A percentile compares a stretch with the other conserved stretches of the same genome.
Conservation (phyloP, 2,329 filamentous ascomycete species). For the Aureobasidium sp. region DNA sequence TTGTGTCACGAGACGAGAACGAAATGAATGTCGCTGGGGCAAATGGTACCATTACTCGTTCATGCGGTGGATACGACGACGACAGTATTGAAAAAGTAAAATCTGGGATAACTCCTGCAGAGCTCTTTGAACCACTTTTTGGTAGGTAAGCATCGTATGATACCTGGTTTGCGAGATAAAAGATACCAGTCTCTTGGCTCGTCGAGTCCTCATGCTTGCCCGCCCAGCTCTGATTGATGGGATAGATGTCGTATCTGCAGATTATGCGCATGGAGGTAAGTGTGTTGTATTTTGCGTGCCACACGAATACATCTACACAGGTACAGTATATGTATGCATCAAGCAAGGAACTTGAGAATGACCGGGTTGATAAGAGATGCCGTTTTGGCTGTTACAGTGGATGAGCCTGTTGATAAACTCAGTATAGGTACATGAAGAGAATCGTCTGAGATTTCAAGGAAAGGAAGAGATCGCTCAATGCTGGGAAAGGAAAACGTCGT, state of each 20-base stretch:
- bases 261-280: not conserved
- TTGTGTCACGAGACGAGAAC: conserved; percentile 3
- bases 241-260: not conserved
- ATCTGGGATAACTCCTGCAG: not conserved
- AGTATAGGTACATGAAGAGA: not conserved
- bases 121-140: not conserved
- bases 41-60: not conserved
- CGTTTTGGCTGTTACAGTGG: not conserved
- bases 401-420: not conserved
- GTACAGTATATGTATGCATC: not conserved
- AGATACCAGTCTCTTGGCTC: conserved; percentile 4
- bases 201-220: not conserved
- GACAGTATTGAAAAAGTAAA: not conserved
- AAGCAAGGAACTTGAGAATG: not conserved
- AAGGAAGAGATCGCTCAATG: conserved; percentile 7
- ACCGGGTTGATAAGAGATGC: not conserved
- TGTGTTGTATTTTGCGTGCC: not conserved
- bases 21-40: not conserved
- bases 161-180: not conserved
- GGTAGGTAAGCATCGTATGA: not conserved
- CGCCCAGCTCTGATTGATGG: conserved; percentile 3
- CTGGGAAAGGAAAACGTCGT: not conserved
- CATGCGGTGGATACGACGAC: not conserved
- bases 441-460: not conserved
- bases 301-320: not conserved